Percentiles rank a stretch among this genome's conserved stretches.
phyloP scores from a whole-genome alignment of 202 grass and related monocot genomes.

The Panicum virgatum region DNA sequence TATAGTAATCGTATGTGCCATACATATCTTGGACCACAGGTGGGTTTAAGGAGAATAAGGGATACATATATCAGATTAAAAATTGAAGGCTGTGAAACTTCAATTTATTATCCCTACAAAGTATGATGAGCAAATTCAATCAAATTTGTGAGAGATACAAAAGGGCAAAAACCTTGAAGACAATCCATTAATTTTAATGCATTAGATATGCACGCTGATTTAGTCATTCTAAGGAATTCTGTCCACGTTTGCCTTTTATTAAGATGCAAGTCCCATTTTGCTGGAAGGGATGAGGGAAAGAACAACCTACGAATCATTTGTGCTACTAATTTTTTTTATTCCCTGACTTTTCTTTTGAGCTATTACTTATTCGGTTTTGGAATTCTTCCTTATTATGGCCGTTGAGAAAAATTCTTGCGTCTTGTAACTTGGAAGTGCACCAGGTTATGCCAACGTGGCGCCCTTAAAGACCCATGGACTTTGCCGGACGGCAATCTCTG shows the following conservation, averaged over 20 bases:
- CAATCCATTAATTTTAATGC: not conserved
- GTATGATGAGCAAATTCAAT: not conserved
- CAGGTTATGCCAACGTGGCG: not conserved
- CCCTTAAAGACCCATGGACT: not conserved
- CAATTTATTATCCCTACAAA: not conserved
- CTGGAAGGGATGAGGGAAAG: not conserved
- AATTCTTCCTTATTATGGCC: not conserved
- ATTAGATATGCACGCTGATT: not conserved
- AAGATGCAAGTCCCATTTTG: not conserved
- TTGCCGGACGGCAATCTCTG: not conserved
- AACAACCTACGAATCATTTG: not conserved
- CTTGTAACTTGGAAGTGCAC: not conserved
- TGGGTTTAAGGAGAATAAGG: not conserved
- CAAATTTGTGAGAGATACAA: not conserved
- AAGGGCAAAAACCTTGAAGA: not conserved
- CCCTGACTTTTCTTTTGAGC: not conserved
- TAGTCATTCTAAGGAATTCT: not conserved
- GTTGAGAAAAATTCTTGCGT: not conserved
- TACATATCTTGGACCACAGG: not conserved
- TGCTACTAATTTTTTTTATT: not conserved
- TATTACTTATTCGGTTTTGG: not conserved
- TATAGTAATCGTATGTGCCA: slow-evolving; percentile 7
- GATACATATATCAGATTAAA: not conserved
- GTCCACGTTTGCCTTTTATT: not conserved
- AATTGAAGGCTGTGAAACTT: not conserved